Conservation (phyloP, 257 asterid species). For the Thymus mandschuricus region DNA sequence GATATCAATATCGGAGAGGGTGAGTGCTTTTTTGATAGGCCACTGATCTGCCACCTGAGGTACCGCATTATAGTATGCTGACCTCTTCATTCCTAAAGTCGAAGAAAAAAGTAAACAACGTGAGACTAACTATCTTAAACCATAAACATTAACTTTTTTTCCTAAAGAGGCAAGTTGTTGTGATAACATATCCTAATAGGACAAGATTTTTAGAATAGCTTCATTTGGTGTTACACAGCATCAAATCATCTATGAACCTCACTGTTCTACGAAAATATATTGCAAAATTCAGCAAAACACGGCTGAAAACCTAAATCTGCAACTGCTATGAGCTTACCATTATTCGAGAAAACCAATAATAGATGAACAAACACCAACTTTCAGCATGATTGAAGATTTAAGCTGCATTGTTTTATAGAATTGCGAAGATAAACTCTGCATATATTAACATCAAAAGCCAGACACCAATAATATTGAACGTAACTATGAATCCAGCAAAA, state of each 20-base stretch:
- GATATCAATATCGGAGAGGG: slow-evolving; percentile 60
- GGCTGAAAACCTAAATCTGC: neutral
- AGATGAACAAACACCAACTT: slow-evolving; percentile 25
- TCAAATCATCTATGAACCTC: neutral
- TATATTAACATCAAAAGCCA: neutral
- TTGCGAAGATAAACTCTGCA: neutral
- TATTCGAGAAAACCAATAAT: slow-evolving; percentile 5
- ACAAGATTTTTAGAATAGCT: neutral
- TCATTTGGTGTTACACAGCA: neutral
- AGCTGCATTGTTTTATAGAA: slow-evolving; percentile 3
- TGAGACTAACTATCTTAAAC: slow-evolving; percentile 17
- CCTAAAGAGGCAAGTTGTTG: slow-evolving; percentile 1
- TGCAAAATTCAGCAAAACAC: neutral
- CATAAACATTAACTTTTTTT: neutral
- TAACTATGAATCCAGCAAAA: slow-evolving; percentile 7
- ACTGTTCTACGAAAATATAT: slow-evolving; percentile 3
- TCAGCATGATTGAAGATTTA: slow-evolving; percentile 1
- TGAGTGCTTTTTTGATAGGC: slow-evolving; percentile 61
- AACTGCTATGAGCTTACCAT: neutral
- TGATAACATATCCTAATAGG: slow-evolving; percentile 4
- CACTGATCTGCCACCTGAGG: slow-evolving; percentile 50
- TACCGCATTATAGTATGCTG: slow-evolving; percentile 40
- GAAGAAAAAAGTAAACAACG: slow-evolving; percentile 6
- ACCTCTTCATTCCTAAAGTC: slow-evolving; percentile 50
- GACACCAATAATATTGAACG: slow-evolving; percentile 18